Evolutionary conservation across 108 stramenopile genomes (phyloP).

Genomic region (Fistulifera pelliculosa): DNA sequence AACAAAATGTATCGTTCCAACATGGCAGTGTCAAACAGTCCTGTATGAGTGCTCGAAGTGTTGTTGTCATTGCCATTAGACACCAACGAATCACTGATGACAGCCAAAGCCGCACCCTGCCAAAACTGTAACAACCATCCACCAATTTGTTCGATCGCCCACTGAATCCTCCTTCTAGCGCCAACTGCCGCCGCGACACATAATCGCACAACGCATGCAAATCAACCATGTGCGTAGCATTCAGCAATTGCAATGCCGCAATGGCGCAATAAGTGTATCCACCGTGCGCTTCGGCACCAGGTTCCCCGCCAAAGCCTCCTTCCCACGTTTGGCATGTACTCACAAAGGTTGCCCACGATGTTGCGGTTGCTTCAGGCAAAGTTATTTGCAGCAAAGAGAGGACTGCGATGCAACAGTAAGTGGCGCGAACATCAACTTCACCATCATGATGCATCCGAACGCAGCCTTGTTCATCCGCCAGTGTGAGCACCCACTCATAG

Average conservation of each 20-base stretch:
- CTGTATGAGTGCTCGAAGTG: neutral
- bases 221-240: constrained; percentile 26
- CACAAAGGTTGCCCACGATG: constrained; percentile 33
- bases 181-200: constrained; percentile 81
- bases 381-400: constrained; percentile 57
- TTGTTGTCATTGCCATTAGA: constrained; percentile 12
- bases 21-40: constrained; percentile 56
- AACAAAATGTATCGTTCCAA: constrained; percentile 93
- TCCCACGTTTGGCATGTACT: constrained; percentile 91
- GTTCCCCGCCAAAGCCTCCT: constrained; percentile 97
- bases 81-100: constrained; percentile 34
- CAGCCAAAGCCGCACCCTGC: constrained; percentile 88
- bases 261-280: constrained; percentile 97
- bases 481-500: constrained; percentile 56
- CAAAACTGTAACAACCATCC: constrained; percentile 99
- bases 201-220: constrained; percentile 62
- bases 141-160: constrained; percentile 97
- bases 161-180: constrained; percentile 91
- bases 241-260: constrained; percentile 49
- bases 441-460: constrained; percentile 97
- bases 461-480: constrained; percentile 33
- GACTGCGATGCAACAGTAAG: constrained; percentile 83
- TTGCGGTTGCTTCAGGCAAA: too few relatives aligned
- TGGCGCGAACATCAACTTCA: constrained; percentile 93
- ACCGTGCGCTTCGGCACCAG: constrained; percentile 93